Evolutionary conservation across 345 rosid genomes (phyloP).

Genomic region (Pelargonium nanum): DNA sequence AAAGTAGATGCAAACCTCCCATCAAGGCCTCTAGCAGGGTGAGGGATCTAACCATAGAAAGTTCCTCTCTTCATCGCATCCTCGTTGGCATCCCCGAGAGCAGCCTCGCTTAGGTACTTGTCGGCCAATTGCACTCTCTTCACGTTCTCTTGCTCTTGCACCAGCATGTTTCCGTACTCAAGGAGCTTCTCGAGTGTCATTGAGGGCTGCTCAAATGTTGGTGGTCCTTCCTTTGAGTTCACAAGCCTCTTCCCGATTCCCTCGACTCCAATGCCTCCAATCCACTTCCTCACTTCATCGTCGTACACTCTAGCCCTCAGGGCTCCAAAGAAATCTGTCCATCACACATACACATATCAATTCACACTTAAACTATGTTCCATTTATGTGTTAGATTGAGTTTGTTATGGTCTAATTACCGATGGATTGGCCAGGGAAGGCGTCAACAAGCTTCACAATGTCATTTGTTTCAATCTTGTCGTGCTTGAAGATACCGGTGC

Average conservation of each 20-base stretch:
- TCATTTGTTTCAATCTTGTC: slow-evolving; percentile 42
- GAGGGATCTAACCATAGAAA: slow-evolving; percentile 55
- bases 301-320: slow-evolving; percentile 93
- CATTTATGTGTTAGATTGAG: background rate
- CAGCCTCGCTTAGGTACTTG: slow-evolving; percentile 69
- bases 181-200: slow-evolving; percentile 69
- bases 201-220: slow-evolving; percentile 64
- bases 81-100: slow-evolving; percentile 78
- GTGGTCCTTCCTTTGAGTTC: slow-evolving; percentile 81
- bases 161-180: slow-evolving; percentile 82
- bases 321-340: slow-evolving; percentile 89
- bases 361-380: background rate
- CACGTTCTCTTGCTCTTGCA: slow-evolving; percentile 81
- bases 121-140: slow-evolving; percentile 97
- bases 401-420: slow-evolving; percentile 25
- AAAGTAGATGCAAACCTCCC: background rate
- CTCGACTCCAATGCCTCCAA: slow-evolving; percentile 48
- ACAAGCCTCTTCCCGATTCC: slow-evolving; percentile 69
- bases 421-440: slow-evolving; percentile 95
- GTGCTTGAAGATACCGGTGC: slow-evolving; percentile 66
- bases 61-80: slow-evolving; percentile 55
- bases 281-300: slow-evolving; percentile 92
- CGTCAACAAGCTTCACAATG: slow-evolving; percentile 63
- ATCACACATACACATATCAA: background rate
- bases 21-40: slow-evolving; percentile 23